Conservation (phyloP, 352 stramenopile genomes). For the Hyaloperonospora brassicae region DNA sequence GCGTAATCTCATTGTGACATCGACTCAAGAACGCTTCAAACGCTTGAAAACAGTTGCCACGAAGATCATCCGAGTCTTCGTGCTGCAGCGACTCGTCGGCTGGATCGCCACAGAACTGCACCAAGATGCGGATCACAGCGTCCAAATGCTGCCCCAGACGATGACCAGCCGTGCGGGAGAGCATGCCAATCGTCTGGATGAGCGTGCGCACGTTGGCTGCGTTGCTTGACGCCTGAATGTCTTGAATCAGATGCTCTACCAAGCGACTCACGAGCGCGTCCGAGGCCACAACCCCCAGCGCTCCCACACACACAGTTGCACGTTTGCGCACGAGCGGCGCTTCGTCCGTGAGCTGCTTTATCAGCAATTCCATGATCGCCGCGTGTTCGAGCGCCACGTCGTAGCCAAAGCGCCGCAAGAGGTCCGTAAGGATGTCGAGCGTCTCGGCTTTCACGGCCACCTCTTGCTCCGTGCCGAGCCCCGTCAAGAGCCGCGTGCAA, state of each 20-base stretch:
- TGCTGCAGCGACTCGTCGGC: slow-evolving; percentile 91
- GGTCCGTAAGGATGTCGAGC: slow-evolving; percentile 95
- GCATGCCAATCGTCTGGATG: slow-evolving; percentile 96
- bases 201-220: slow-evolving; percentile 84
- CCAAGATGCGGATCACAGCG: slow-evolving; percentile 93
- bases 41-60: slow-evolving; percentile 97
- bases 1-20: slow-evolving; percentile 93
- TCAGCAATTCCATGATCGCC: slow-evolving; percentile 82
- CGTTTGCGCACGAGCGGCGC: slow-evolving; percentile 93
- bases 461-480: slow-evolving; percentile 61
- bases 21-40: slow-evolving; percentile 96
- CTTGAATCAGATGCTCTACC: slow-evolving; percentile 87
- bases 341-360: slow-evolving; percentile 75
- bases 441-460: slow-evolving; percentile 88
- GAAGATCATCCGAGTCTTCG: slow-evolving; percentile 91
- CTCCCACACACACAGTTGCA: slow-evolving; percentile 90
- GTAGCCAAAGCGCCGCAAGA: slow-evolving; percentile 93
- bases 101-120: slow-evolving; percentile 89
- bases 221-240: slow-evolving; percentile 77
- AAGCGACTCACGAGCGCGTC: slow-evolving; percentile 91
- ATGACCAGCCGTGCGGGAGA: slow-evolving; percentile 93
- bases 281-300: slow-evolving; percentile 91
- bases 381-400: slow-evolving; percentile 84
- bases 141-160: slow-evolving; percentile 92
- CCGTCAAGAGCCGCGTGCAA: slow-evolving; percentile 55